A percentile compares a stretch with the other conserved stretches of the same genome.
Conservation (phyloP, 2,329 filamentous ascomycete species). For the Alternaria gansuensis region DNA sequence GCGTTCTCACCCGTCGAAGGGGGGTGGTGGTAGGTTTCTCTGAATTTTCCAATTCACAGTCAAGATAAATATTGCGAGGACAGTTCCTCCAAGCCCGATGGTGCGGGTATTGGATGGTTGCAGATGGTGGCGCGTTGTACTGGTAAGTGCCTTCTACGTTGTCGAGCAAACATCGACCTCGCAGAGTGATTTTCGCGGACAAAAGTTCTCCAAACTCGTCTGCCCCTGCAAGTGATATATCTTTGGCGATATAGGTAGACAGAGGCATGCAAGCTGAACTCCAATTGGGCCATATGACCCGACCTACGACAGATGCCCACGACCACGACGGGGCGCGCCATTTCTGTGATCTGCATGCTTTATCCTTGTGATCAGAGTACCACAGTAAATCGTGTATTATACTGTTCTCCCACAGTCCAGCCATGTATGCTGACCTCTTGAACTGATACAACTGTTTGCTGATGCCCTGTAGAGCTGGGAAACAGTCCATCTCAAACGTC, state of each 20-base stretch:
- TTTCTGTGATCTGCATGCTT: not conserved
- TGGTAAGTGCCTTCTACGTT: not conserved
- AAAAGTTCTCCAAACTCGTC: not conserved
- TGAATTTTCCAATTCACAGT: not conserved
- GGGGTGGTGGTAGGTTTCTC: too few species aligned
- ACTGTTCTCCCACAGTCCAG: slow-evolving; percentile 11
- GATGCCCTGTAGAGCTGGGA: slow-evolving; percentile 15
- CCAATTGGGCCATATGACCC: not conserved
- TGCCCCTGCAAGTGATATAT: not conserved
- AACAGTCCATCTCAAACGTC: slow-evolving; percentile 6
- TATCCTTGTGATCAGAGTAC: not conserved
- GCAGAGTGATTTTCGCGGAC: not conserved
- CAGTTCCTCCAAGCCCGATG: slow-evolving; percentile 1
- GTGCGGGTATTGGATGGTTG: not conserved
- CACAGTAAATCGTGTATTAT: not conserved
- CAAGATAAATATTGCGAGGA: not conserved
- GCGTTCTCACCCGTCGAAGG: not conserved
- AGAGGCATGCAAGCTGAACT: not conserved
- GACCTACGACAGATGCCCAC: slow-evolving; percentile 5
- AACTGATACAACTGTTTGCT: not conserved
- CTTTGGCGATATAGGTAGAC: not conserved
- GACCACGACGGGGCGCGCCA: slow-evolving; percentile 18
- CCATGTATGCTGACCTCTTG: slow-evolving; percentile 2
- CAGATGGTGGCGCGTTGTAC: not conserved
- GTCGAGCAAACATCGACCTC: not conserved